Base-by-base conservation (phyloP, 192 early-diverging fungal species). In the Powellomyces hirtus region DNA sequence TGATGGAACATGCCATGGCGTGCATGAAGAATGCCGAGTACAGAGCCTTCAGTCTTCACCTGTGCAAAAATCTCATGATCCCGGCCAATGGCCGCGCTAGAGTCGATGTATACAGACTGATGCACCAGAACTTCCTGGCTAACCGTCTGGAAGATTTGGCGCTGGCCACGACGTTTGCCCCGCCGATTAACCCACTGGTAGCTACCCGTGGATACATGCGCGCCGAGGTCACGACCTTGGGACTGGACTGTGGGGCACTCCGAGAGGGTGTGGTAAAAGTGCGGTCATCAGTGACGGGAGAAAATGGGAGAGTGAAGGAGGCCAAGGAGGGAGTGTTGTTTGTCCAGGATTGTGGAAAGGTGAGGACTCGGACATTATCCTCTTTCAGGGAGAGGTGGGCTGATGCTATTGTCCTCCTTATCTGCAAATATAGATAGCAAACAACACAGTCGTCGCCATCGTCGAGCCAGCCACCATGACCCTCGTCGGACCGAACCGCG, bases 391-490 rank as follows among this genome's bases (percentile, higher is more conserved):
- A 92, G 59, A 86, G 85, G 38, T 89, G 89, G 57, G 91, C 71
- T 76, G 36, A 18, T 30, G 27, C 37, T 5, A 46, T 1, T 3
- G 5, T 4, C 4, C 33, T 22, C 22, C 0, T 18, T 18, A n/a
- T n/a, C n/a, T n/a, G n/a, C n/a, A n/a, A n/a, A n/a, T n/a, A n/a
- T 22, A 89, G 83, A 84, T 92, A 1, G 79, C 88, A 4, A 88
- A 86, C 51, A 89, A 88, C 63, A 91, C 93, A 0, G 88, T 90
- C 76, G 82, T 92, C 30, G 93, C 90, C 27, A 93, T 94, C 57
- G 89, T 94, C 31, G 85, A 94, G 53, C 91, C 92, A 0, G 81
- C 81, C 56, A 27, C 26, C 2, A 16, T 16, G 26, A 91, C 92
- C 13, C 77, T 91, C 7, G 87, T 90, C 65, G 73, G 83, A 5